Evolutionary conservation across 176 grass and related monocot species (phyloP), one percentile per base, ranked within the genome.

Genomic region (Triticum monococcum): DNA sequence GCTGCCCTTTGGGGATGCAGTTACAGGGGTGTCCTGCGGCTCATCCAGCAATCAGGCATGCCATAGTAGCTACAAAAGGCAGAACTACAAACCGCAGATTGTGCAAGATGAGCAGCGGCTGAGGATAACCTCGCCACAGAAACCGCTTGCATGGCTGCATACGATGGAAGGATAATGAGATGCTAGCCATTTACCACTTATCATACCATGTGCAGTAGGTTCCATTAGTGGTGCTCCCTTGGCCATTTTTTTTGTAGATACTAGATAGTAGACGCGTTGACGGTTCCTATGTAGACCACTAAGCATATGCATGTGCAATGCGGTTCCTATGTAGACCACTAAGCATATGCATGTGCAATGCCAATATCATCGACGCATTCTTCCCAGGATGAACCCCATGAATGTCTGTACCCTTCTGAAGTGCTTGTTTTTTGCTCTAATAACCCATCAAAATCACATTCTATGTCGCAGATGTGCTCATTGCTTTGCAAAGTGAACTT

Each of bases 161-260:
- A 28, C 11, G 33, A 75, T 40, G 46, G 68, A 85, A 61, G 40
- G 76, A 67, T 81, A 54, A 25, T 54, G 48, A 62, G 48, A 70
- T 86, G 54, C 70, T 9, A 50, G 22, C 31, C 62, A 63, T 68
- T 76, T 76, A 33, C 2, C 38, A 76, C 14, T 61, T 76, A 33
- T 14, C 38, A 76, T 79, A 79, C 64, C 12, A 75, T 65, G 72
- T 79, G 25, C 25, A 50, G 64, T 79, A 74, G 78, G 50, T 50
- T 75, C 24, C 12, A 8, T 59, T 83, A 68, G 56, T 66, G 22
- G 1, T 8, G 66, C 59, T 6, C 16, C 37, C 30, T 12, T 16
- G 16, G 36, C 23, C 56, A 59, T 80, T 80, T 13, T 80, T 13
- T 38, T 50, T 86, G 78, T 86, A 89, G 13, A 86, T 76, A 68